A percentile compares a stretch with the other conserved stretches of the same genome.
Conservation (phyloP, 805 yeast genomes). For the Metschnikowia drakensbergensis region DNA sequence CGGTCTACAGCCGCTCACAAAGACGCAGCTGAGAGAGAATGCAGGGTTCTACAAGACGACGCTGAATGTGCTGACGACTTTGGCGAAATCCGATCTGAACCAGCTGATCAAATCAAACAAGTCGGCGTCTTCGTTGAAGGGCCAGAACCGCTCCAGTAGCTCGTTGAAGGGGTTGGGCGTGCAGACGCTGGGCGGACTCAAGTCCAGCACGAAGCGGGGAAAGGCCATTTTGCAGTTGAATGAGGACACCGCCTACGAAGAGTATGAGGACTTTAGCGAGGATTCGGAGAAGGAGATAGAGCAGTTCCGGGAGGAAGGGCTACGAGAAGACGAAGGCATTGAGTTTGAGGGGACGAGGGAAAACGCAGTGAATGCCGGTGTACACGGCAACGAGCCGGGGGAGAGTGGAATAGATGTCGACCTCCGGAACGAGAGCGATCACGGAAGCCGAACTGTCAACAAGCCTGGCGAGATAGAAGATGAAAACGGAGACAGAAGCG, state of each 20-base stretch:
- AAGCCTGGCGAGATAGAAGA: not conserved
- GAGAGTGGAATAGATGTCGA: not conserved
- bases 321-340: not conserved
- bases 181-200: constrained; percentile 26
- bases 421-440: too few species aligned
- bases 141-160: constrained; percentile 14
- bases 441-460: too few species aligned
- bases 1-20: constrained; percentile 17
- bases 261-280: constrained; percentile 34
- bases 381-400: constrained; percentile 21
- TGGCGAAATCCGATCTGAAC: constrained; percentile 15
- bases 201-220: constrained; percentile 35
- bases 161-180: constrained; percentile 8
- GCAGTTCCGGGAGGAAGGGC: not conserved
- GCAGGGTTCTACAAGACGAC: constrained; percentile 13
- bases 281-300: constrained; percentile 14
- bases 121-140: constrained; percentile 34
- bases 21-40: constrained; percentile 16
- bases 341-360: too few species aligned
- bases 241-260: constrained; percentile 34
- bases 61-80: constrained; percentile 10
- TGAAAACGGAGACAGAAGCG: not conserved
- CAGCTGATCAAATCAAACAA: constrained; percentile 26
- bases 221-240: constrained; percentile 38
- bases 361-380: constrained; percentile 18